Base-by-base conservation (phyloP, 1,139 yeast species). In the Hanseniaspora gamundiae region DNA sequence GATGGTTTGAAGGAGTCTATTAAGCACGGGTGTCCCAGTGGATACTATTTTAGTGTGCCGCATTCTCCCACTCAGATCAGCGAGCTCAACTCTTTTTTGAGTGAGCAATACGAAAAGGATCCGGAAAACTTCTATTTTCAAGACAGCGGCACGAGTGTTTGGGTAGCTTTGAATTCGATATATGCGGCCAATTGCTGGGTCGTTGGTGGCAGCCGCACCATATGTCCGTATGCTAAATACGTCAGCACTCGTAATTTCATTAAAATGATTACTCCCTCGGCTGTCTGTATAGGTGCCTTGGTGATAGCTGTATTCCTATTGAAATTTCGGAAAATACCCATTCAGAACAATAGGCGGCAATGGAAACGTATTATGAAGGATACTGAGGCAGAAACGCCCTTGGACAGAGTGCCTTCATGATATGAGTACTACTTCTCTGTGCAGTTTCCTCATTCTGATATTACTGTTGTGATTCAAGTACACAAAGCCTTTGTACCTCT, bases 91-190 rank as follows among this genome's bases (percentile, higher is more conserved):
- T 30, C 13, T 43, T 24, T 7, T 16, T 14, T 43, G 39, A 17
- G 38, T 31, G 10, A 40, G 21, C 26, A 22, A 28, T 11, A 40
- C 16, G 21, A 19, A 40, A 10, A 21, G 10, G 35, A 22, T 26
- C 11, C 11, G n/a, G n/a, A 26, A 21, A 16, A 38, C 36, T 19
- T 13, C 21, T 14, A 44, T 39, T 16, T 33, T 44, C 16, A 27
- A 38, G 10, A 26, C 24, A 26, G 45, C 5, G 53, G 49, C 6
- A 60, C 51, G 20, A 71, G 73, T 0, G 68, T 80, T 0, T 91
- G 97, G 97, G 74, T 87, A 3, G 91, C 87, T 59, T 54, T 87
- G 50, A 91, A 91, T 58, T 86, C 91, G 27, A 70, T 91, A 16
- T 74, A 86, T 0, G 77, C 78, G 5, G 62, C 72, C 16, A 73